A percentile compares a stretch with the other conserved stretches of the same genome.
Conservation (phyloP, 768 basidiomycete genomes). For the Fomitopsis pulvina region DNA sequence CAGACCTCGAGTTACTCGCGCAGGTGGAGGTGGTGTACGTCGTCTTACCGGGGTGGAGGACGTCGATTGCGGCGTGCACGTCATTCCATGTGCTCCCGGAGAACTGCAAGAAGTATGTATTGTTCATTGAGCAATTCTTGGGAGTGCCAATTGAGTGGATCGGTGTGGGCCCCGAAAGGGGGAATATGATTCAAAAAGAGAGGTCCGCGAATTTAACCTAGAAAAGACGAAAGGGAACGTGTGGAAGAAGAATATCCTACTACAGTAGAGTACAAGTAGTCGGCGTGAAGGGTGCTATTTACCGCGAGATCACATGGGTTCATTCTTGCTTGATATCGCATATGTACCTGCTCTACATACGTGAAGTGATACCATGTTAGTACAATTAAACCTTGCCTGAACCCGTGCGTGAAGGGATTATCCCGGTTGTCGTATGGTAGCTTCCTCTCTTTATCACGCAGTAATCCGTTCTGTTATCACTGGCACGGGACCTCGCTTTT, state of each 20-base stretch:
- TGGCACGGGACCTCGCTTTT: no score
- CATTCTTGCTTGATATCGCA: no score
- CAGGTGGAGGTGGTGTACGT: conserved; percentile 81
- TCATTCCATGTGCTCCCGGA: conserved; percentile 74
- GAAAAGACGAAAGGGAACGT: background rate
- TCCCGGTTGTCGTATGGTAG: no score
- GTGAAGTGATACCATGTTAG: no score
- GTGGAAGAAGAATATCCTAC: background rate
- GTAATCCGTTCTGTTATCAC: no score
- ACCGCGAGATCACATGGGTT: no score
- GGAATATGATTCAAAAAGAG: conserved; percentile 55
- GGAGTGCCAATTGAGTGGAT: conserved; percentile 83
- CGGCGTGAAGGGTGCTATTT: no score
- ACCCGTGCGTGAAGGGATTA: no score
- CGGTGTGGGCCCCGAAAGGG: conserved; percentile 83
- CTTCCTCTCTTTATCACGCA: no score
- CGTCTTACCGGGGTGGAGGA: conserved; percentile 89
- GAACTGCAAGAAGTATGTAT: conserved; percentile 80
- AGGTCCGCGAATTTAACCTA: no score
- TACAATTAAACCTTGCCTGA: no score
- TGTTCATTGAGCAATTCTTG: conserved; percentile 75
- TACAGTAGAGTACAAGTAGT: background rate
- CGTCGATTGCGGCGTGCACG: conserved; percentile 56
- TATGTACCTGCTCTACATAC: no score
- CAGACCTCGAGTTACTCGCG: conserved; percentile 78